These are phyloP conservation scores for Gastrodia elata DNA, from an alignment of 106 monocot species.

Conservation along the genomic window DNA sequence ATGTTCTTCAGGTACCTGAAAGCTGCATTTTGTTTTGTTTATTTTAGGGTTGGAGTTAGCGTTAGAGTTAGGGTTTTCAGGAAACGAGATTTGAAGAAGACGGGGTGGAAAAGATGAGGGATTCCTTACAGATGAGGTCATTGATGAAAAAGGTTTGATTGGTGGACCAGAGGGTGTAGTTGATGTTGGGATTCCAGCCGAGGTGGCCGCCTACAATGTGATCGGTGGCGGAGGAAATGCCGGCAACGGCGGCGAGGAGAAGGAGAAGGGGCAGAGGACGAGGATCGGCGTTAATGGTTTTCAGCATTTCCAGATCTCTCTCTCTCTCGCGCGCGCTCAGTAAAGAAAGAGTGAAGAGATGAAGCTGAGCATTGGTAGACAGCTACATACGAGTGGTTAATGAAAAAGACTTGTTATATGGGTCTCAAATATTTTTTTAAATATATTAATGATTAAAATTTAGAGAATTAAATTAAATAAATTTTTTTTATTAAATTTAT, in stretches of 20 bases:
- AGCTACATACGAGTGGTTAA: no score
- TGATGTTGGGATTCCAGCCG: conserved; percentile 92
- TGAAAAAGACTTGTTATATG: no score
- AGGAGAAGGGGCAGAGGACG: conserved; percentile 9
- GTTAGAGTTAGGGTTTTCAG: no score
- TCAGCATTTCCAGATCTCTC: not conserved
- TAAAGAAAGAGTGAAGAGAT: no score
- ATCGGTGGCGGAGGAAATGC: conserved; percentile 42
- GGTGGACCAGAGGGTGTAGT: conserved; percentile 72
- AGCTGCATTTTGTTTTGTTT: conserved; percentile 33
- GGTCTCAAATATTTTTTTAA: no score
- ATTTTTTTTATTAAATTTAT: no score
- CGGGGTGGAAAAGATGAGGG: not conserved
- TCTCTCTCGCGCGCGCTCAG: no score
- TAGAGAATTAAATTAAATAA: no score
- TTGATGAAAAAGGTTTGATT: conserved; percentile 88
- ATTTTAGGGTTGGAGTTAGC: conserved; percentile 5
- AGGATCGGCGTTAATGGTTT: not conserved
- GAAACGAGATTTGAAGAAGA: not conserved
- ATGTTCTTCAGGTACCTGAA: conserved; percentile 87
- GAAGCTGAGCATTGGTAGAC: no score
- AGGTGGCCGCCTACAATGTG: conserved; percentile 84
- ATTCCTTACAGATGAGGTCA: conserved; percentile 68
- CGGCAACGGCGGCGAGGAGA: conserved; percentile 11
- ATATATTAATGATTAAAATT: no score